Conservation (phyloP, 1,284 basidiomycete genomes). For the Marasmius oreades region DNA sequence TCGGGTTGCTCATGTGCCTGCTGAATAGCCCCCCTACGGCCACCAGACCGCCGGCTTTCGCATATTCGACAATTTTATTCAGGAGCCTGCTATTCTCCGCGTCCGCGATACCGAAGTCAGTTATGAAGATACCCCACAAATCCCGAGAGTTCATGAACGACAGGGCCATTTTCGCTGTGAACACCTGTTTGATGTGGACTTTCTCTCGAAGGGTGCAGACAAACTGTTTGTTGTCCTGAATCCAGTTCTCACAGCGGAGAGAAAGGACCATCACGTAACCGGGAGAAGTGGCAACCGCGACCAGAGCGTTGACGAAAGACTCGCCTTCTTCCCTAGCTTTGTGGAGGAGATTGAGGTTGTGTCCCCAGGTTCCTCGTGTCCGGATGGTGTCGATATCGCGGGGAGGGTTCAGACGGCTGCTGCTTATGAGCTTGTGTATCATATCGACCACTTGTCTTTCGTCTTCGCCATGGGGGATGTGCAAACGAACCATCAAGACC, state of each 20-base stretch:
- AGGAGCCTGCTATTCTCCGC: conserved; percentile 19
- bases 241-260: neutral
- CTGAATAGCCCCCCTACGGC: conserved; percentile 29
- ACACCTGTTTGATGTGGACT: conserved; percentile 1
- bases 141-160: conserved; percentile 22
- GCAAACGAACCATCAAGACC: neutral
- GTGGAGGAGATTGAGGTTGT: neutral
- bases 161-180: conserved; percentile 11
- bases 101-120: conserved; percentile 24
- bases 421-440: neutral
- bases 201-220: neutral
- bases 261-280: neutral
- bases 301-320: neutral
- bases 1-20: conserved; percentile 7
- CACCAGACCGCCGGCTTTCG: conserved; percentile 26
- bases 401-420: neutral
- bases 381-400: neutral
- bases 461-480: neutral
- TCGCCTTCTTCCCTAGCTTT: neutral
- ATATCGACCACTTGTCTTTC: neutral
- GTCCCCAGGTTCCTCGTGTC: neutral
- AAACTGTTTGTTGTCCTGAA: neutral
- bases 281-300: neutral
- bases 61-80: conserved; percentile 22
- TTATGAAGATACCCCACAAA: conserved; percentile 26